Evolutionary conservation across 129 eudicot species (phyloP).

Genomic region (Escallonia rubra): DNA sequence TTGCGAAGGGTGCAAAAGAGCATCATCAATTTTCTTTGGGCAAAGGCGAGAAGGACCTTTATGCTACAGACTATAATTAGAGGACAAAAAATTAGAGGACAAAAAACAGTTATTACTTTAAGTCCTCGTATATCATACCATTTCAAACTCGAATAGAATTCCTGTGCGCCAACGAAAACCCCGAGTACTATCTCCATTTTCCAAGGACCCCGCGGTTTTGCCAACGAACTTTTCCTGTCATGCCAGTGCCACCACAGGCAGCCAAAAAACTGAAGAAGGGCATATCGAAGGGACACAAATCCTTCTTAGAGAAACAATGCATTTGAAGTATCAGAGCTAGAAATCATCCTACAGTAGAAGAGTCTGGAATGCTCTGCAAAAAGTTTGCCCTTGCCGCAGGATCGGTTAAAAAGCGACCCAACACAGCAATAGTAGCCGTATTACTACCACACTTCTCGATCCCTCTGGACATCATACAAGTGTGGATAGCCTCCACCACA

Average conservation of each 20-base stretch:
- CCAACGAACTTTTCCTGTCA: not conserved
- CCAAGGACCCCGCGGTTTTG: not conserved
- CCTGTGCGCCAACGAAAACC: not conserved
- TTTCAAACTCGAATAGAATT: not conserved
- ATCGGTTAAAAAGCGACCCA: constrained; percentile 82
- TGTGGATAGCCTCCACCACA: constrained; percentile 86
- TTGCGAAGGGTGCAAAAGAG: too few species aligned
- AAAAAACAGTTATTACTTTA: too few species aligned
- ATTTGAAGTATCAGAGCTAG: constrained; percentile 1
- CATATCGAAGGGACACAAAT: not conserved
- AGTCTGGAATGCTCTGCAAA: constrained; percentile 60
- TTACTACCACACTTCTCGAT: constrained; percentile 90
- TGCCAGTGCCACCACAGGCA: not conserved
- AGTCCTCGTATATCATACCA: not conserved
- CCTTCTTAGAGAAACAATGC: not conserved
- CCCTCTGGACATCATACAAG: constrained; percentile 95
- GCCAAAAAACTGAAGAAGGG: not conserved
- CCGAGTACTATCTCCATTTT: not conserved
- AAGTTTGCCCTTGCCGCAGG: constrained; percentile 63
- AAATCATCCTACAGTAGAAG: constrained; percentile 22
- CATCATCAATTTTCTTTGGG: too few species aligned
- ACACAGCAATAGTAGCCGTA: constrained; percentile 85
- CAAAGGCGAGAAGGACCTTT: not conserved
- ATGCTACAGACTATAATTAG: not conserved
- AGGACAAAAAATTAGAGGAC: not conserved